phyloP scores from a whole-genome alignment of 805 yeast genomes.

The Cyberlindnera mycetangii region DNA sequence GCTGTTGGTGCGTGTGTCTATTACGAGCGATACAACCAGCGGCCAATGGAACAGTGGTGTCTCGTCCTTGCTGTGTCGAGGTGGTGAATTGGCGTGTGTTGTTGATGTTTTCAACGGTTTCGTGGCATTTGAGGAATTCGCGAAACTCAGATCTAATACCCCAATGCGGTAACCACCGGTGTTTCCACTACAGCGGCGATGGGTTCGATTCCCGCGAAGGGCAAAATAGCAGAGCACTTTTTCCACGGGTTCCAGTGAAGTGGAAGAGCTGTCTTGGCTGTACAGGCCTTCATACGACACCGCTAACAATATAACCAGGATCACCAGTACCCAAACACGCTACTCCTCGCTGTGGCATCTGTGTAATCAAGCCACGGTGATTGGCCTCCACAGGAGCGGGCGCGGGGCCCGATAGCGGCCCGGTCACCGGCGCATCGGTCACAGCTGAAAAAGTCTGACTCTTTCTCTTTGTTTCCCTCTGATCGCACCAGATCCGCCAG shows the following conservation, averaged over 20 bases:
- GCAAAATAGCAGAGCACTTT: too few species aligned
- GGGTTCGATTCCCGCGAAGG: not conserved
- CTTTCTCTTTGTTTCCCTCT: not conserved
- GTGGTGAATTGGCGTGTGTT: not conserved
- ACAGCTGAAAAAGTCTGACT: constrained; percentile 1
- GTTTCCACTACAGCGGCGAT: not conserved
- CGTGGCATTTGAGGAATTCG: constrained; percentile 2
- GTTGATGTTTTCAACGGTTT: constrained; percentile 2
- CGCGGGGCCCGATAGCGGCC: constrained; percentile 10
- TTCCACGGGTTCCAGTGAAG: too few species aligned
- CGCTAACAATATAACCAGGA: too few species aligned
- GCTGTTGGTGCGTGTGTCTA: too few species aligned
- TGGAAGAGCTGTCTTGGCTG: not conserved
- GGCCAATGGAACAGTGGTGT: not conserved
- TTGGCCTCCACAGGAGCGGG: constrained; percentile 10
- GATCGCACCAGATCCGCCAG: not conserved
- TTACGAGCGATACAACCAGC: not conserved
- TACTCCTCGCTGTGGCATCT: not conserved
- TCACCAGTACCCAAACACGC: too few species aligned
- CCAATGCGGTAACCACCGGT: not conserved
- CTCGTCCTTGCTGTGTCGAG: not conserved
- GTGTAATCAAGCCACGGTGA: constrained; percentile 9
- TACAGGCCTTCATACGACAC: not conserved
- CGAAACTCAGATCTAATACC: not conserved
- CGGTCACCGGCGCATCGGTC: constrained; percentile 10